Percentiles rank a stretch among this genome's conserved stretches.
These are phyloP conservation scores for Sonneratia caseolaris DNA, from an alignment of 345 rosid genomes.

Conservation along the genomic window DNA sequence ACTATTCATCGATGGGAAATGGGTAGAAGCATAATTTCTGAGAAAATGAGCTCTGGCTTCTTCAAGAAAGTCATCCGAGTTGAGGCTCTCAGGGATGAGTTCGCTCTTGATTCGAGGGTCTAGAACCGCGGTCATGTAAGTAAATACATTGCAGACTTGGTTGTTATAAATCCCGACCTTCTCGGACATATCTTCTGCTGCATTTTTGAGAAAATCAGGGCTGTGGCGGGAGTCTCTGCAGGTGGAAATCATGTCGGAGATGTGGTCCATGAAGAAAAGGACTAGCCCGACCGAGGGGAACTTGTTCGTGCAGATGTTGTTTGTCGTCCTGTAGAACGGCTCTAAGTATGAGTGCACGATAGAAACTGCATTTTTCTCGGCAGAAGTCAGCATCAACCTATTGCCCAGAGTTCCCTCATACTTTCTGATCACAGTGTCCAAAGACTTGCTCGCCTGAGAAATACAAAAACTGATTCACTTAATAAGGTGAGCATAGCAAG, in stretches of 20 bases:
- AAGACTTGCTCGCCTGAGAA: conserved; percentile 67
- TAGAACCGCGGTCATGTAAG: conserved; percentile 79
- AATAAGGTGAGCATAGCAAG: background rate
- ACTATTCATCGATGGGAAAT: conserved; percentile 45
- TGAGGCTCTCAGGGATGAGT: conserved; percentile 72
- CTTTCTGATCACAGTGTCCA: conserved; percentile 72
- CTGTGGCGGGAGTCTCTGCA: conserved; percentile 64
- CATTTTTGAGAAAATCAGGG: conserved; percentile 73
- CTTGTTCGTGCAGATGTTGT: conserved; percentile 62
- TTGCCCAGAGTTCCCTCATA: conserved; percentile 47
- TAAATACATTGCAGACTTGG: conserved; percentile 70
- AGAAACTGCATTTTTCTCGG: conserved; percentile 53
- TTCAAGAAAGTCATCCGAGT: conserved; percentile 58
- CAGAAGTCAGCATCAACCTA: conserved; percentile 43
- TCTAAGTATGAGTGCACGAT: conserved; percentile 64
- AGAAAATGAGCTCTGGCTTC: conserved; percentile 76
- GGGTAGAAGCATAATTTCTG: conserved; percentile 54
- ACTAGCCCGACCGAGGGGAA: conserved; percentile 71
- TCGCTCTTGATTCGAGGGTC: conserved; percentile 87
- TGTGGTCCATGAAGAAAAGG: conserved; percentile 93
- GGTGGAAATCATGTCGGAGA: conserved; percentile 59
- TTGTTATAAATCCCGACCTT: conserved; percentile 60
- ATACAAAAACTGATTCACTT: conserved; percentile 3
- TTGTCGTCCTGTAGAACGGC: conserved; percentile 73
- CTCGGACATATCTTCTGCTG: conserved; percentile 82